These are phyloP conservation scores for Rauvolfia tetraphylla DNA, from an alignment of 257 asterid species.

Conservation along the genomic window DNA sequence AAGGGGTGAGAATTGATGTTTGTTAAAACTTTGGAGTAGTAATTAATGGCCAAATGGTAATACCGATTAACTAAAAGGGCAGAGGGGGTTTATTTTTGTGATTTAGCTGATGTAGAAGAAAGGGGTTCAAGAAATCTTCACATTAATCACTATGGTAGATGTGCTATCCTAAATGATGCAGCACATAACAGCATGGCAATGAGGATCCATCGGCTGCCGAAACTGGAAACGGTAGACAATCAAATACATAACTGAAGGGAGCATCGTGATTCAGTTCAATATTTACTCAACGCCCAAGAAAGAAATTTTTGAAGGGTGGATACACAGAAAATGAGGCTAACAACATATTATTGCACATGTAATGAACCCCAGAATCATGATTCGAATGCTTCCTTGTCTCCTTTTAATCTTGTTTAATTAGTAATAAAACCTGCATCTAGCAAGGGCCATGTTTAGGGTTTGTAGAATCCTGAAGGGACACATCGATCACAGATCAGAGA, in stretches of 20 bases:
- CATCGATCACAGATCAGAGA: background rate
- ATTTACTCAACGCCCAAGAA: constrained; percentile 17
- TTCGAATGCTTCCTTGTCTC: constrained; percentile 41
- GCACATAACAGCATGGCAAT: constrained; percentile 11
- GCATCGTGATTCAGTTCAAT: constrained; percentile 4
- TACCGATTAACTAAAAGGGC: no score
- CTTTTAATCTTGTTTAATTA: constrained; percentile 20
- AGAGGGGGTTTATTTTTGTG: no score
- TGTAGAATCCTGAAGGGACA: constrained; percentile 34
- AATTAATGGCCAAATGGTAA: no score
- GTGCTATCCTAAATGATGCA: background rate
- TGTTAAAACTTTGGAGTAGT: no score
- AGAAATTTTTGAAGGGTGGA: background rate
- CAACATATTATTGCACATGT: constrained; percentile 39
- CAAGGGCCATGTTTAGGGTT: constrained; percentile 55
- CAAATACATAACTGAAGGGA: constrained; percentile 2
- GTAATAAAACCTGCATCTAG: constrained; percentile 20
- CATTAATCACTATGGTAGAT: background rate
- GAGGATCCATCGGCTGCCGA: background rate
- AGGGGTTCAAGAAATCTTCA: background rate
- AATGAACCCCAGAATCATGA: constrained; percentile 25
- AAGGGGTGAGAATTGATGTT: no score
- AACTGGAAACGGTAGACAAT: constrained; percentile 14
- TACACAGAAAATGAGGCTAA: background rate
- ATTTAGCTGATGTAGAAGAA: no score